phyloP scores from a whole-genome alignment of 352 stramenopile genomes.

The Globisporangium solare region DNA sequence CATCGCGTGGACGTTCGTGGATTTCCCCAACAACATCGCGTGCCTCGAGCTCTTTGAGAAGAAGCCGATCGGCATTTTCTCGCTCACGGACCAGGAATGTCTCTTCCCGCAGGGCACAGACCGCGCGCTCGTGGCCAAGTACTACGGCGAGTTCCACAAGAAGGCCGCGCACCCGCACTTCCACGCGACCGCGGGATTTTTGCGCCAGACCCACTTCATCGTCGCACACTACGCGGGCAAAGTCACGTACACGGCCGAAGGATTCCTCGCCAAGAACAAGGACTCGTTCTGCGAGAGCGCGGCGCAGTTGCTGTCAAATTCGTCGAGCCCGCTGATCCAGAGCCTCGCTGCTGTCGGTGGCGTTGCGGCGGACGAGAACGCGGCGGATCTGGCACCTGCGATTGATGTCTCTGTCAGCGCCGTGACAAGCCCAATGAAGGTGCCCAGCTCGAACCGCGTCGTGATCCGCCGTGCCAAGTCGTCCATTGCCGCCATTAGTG shows the following conservation, averaged over 20 bases:
- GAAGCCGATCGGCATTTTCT: slow-evolving; percentile 75
- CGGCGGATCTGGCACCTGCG: not conserved
- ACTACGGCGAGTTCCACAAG: slow-evolving; percentile 70
- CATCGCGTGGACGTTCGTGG: slow-evolving; percentile 70
- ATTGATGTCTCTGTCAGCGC: not conserved
- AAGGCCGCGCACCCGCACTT: slow-evolving; percentile 58
- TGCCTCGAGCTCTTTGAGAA: slow-evolving; percentile 83
- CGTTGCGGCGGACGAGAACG: slow-evolving; percentile 2
- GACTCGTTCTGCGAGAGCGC: slow-evolving; percentile 81
- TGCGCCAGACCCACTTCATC: slow-evolving; percentile 74
- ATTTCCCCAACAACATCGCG: slow-evolving; percentile 74
- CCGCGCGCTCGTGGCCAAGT: slow-evolving; percentile 67
- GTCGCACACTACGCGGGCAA: slow-evolving; percentile 82
- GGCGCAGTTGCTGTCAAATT: slow-evolving; percentile 44
- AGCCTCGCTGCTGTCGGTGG: slow-evolving; percentile 24
- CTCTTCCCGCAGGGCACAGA: slow-evolving; percentile 75
- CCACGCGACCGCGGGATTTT: slow-evolving; percentile 30
- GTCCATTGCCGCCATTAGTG: slow-evolving; percentile 57
- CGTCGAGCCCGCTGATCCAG: slow-evolving; percentile 60
- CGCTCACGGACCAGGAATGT: slow-evolving; percentile 78
- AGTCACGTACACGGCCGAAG: slow-evolving; percentile 74
- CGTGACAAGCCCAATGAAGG: too few species aligned
- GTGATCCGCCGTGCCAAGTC: slow-evolving; percentile 44
- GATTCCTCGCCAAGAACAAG: slow-evolving; percentile 90
- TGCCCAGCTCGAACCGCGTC: slow-evolving; percentile 10